Conservation (phyloP, 2,329 filamentous ascomycete genomes). For the Chaetomiaceae sp. region DNA sequence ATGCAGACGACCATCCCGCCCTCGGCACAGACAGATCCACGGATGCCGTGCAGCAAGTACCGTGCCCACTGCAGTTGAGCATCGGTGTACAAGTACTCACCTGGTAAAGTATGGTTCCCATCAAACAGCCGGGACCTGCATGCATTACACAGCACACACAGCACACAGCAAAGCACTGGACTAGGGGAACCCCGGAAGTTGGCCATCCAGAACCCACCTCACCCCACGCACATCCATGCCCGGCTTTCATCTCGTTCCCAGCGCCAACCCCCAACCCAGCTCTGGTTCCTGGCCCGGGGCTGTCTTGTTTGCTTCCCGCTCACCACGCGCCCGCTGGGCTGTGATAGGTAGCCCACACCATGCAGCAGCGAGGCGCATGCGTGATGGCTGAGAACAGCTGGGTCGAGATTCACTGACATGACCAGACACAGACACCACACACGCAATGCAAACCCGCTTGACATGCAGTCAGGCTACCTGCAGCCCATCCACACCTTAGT, state of each 20-base stretch:
- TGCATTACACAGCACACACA: too few relatives aligned
- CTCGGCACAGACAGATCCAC: too few relatives aligned
- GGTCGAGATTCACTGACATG: not conserved
- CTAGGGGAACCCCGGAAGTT: not conserved
- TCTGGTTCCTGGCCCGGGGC: not conserved
- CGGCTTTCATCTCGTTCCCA: not conserved
- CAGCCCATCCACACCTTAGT: constrained; percentile 2
- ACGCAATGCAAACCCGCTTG: not conserved
- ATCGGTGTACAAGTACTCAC: too few relatives aligned
- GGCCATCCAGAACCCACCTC: not conserved
- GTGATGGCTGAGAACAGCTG: not conserved
- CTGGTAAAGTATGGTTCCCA: too few relatives aligned
- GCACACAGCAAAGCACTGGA: not conserved
- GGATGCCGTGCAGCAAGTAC: constrained; percentile 1
- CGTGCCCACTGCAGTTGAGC: not conserved
- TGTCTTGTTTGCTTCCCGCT: constrained; percentile 9
- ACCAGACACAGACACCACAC: too few relatives aligned
- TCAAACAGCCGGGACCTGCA: too few relatives aligned
- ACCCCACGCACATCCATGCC: not conserved
- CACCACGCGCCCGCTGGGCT: not conserved
- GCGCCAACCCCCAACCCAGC: too few relatives aligned
- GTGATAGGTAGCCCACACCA: too few relatives aligned
- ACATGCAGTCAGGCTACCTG: constrained; percentile 8
- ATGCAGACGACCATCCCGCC: not conserved
- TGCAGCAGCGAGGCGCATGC: constrained; percentile 7